These are phyloP conservation scores for Gnomoniopsis smithogilvyi DNA, from an alignment of 2,329 filamentous ascomycete species.

Conservation along the genomic window DNA sequence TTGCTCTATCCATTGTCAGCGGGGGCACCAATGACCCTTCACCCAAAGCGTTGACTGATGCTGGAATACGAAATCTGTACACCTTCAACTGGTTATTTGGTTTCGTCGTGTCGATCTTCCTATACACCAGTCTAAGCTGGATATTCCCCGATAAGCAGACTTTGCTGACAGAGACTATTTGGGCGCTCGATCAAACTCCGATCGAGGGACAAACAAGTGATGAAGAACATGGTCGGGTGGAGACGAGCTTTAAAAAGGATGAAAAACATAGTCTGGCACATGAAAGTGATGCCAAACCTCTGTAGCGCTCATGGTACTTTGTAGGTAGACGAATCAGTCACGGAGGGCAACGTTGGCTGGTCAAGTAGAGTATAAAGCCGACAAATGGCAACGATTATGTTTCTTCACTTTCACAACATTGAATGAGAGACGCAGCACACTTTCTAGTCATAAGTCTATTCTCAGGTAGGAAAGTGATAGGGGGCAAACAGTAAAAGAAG, in stretches of 20 bases:
- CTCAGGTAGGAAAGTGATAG: not conserved
- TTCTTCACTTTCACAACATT: no score
- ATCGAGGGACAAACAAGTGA: slow-evolving; percentile 21
- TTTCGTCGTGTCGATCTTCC: slow-evolving; percentile 41
- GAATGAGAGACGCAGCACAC: no score
- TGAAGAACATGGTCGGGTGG: slow-evolving; percentile 15
- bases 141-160: slow-evolving; percentile 48
- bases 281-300: slow-evolving; percentile 1
- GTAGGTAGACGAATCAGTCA: not conserved
- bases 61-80: slow-evolving; percentile 26
- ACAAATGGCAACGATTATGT: no score
- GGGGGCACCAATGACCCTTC: not conserved
- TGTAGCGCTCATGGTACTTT: not conserved
- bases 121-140: slow-evolving; percentile 51
- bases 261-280: not conserved
- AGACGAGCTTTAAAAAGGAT: not conserved
- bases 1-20: slow-evolving; percentile 10
- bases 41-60: slow-evolving; percentile 17
- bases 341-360: no score
- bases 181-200: slow-evolving; percentile 27
- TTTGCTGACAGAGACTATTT: slow-evolving; percentile 39
- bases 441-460: not conserved
- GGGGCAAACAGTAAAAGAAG: not conserved
- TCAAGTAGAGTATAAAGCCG: no score
- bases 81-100: slow-evolving; percentile 29